Base-by-base conservation (phyloP, 1,284 basidiomycete species). In the Rhodotorula sp. region DNA sequence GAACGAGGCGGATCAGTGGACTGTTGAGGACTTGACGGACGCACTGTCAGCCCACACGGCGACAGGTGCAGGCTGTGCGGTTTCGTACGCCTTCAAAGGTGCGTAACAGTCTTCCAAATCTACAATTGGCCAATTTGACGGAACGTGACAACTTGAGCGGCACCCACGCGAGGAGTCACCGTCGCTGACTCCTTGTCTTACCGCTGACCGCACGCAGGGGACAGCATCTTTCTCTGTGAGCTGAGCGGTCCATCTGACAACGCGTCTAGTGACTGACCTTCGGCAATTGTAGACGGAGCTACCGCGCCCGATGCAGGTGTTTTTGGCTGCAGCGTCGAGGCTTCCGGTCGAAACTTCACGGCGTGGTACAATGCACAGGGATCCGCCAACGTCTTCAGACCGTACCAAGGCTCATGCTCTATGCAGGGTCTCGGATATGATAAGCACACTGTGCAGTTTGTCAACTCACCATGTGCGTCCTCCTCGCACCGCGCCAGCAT, bases 351-450 rank as follows among this genome's bases (percentile, higher is more conserved):
- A 21, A 67, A 70, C 48, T 46, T 41, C 0, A 65, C 68, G 1
- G 68, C 45, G 7, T 69, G 68, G 67, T 73, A 62, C 62, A 64
- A 67, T 23, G 72, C 53, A 0, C 34, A n/a, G 1, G 64, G 61
- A 0, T n/a, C 23, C 19, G 49, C 54, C 12, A 67, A 69, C 25
- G 27, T 21, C 4, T 59, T 44, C 25, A 34, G 57, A 19, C 64
- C 72, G 7, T 73, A 70, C 34, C 21, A 48, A 4, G 72, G 72
- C 10, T 57, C 49, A 19, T 73, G 72, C 55, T 16, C 12, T 1
- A 64, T 73, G 4, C 13, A 52, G 3, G 68, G 72, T 0, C 16
- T 73, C 5, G 72, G 72, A 0, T 73, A 58, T 50, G 62, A 53
- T 25, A 56, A 54, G 14, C 72, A 73, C 27, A 64, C 61, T 2